phyloP scores from a whole-genome alignment of 2,329 filamentous ascomycete genomes.

The Trichophyton simii region DNA sequence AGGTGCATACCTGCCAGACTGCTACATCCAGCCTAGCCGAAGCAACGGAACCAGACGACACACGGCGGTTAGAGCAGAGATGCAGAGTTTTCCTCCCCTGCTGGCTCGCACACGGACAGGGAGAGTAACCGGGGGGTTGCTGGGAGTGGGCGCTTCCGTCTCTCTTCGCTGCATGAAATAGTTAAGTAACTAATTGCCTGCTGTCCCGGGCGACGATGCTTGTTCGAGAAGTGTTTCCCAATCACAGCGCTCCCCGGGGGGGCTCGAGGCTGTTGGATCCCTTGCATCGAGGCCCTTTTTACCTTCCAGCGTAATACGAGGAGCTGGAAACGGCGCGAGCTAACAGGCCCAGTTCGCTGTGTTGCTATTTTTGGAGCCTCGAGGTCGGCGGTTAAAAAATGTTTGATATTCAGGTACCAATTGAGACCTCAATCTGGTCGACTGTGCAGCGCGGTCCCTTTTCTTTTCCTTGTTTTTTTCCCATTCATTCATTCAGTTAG shows the following conservation, averaged over 20 bases:
- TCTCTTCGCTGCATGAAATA: slow-evolving; percentile 1
- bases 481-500: not conserved
- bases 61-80: not conserved
- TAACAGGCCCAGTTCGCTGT: not conserved
- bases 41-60: not conserved
- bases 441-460: not conserved
- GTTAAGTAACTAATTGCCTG: not conserved
- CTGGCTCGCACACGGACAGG: not conserved
- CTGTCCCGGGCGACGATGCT: not conserved
- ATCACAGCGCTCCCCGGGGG: not conserved
- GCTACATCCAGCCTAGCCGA: not conserved
- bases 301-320: not conserved
- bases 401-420: slow-evolving; percentile 1
- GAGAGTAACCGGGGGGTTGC: not conserved
- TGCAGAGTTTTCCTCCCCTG: not conserved
- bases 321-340: not conserved
- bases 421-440: not conserved
- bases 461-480: not conserved
- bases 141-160: not conserved
- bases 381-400: not conserved
- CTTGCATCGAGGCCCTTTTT: not conserved
- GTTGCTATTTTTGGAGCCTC: not conserved
- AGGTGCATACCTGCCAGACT: not conserved
- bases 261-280: not conserved
- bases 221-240: not conserved